A percentile compares a stretch with the other conserved stretches of the same genome.
phyloP scores from a whole-genome alignment of 139 green algal genomes.

The Tetraselmis striata region DNA sequence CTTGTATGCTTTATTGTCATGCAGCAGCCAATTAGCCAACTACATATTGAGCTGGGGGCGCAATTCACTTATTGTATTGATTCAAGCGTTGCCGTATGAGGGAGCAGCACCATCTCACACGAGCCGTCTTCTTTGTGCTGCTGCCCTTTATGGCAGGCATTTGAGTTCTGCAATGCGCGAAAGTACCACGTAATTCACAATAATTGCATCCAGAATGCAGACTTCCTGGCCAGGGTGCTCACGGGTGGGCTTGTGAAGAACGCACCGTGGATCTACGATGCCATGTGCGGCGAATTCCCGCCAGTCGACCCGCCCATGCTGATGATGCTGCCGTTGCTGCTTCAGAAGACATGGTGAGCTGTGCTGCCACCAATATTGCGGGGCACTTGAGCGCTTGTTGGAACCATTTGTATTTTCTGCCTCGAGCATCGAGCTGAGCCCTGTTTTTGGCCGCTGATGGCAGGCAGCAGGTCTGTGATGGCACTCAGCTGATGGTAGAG shows the following conservation, averaged over 20 bases:
- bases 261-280: constrained; percentile 39
- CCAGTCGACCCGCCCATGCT: constrained; percentile 27
- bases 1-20: no score
- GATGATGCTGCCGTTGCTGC: constrained; percentile 24
- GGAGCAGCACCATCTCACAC: no score
- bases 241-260: constrained; percentile 19
- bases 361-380: neutral
- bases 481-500: neutral
- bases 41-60: no score
- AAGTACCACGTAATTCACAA: constrained; percentile 32
- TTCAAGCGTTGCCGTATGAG: no score
- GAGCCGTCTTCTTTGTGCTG: no score
- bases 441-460: neutral
- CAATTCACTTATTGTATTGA: no score
- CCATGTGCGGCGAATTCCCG: constrained; percentile 23
- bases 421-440: no score
- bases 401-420: neutral
- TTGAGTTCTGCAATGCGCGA: constrained; percentile 23
- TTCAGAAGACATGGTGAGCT: constrained; percentile 29
- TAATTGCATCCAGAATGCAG: constrained; percentile 47
- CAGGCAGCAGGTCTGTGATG: constrained; percentile 16
- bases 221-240: constrained; percentile 30
- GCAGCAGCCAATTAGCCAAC: no score
- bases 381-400: neutral
- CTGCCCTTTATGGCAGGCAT: constrained; percentile 13